Conservation (phyloP, 2,329 filamentous ascomycete species). For the Fusarium abutilonis region DNA sequence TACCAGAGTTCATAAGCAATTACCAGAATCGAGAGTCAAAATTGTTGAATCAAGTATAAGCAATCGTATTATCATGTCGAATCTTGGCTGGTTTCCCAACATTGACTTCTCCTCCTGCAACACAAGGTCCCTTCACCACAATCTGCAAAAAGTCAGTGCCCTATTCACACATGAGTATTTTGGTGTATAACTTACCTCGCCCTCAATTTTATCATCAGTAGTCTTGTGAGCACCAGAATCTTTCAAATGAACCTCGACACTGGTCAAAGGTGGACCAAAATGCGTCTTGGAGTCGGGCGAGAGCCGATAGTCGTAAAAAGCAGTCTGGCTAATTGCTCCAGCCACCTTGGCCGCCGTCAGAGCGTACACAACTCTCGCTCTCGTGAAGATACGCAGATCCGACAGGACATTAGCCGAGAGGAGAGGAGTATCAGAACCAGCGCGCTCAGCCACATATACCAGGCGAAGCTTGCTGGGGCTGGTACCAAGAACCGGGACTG, state of each 20-base stretch:
- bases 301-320: conserved; percentile 85
- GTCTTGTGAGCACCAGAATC: conserved; percentile 70
- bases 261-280: conserved; percentile 84
- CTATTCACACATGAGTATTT: no score
- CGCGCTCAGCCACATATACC: conserved; percentile 80
- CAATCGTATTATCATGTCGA: conserved; percentile 77
- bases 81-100: conserved; percentile 73
- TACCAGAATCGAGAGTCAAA: not conserved
- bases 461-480: conserved; percentile 80
- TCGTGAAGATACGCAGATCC: conserved; percentile 82
- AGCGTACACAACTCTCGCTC: conserved; percentile 84
- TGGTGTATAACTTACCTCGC: conserved; percentile 64
- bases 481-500: conserved; percentile 67
- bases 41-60: conserved; percentile 56
- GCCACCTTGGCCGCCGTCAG: conserved; percentile 85
- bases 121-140: conserved; percentile 75
- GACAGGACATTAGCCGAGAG: conserved; percentile 77
- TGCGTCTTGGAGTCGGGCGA: conserved; percentile 60
- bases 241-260: conserved; percentile 79
- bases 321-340: conserved; percentile 87
- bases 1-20: not conserved
- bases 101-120: conserved; percentile 72
- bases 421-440: conserved; percentile 68
- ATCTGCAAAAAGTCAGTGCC: conserved; percentile 60
- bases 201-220: conserved; percentile 68